Evolutionary conservation across 192 early-diverging fungal genomes (phyloP).

Genomic region (Lobosporangium transversale): DNA sequence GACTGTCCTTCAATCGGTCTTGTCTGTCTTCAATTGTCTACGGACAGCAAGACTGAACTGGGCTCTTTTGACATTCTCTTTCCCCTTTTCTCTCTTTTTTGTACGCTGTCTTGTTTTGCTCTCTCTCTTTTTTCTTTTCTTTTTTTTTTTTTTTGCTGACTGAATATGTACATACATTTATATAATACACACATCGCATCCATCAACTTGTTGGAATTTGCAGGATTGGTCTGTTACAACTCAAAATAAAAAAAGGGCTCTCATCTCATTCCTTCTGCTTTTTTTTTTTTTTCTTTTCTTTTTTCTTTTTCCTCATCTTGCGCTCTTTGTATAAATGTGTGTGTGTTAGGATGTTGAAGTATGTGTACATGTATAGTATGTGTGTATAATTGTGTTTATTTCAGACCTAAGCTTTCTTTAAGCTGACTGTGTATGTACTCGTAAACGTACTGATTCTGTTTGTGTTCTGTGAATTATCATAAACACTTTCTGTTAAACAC

Average conservation of each 20-base stretch:
- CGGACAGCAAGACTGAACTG: too few species aligned
- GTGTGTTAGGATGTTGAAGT: not conserved
- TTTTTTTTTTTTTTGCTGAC: not conserved
- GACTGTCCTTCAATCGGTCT: too few species aligned
- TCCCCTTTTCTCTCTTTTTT: not conserved
- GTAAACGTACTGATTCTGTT: too few species aligned
- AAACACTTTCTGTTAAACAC: too few species aligned
- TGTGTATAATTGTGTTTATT: not conserved
- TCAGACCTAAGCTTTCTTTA: too few species aligned
- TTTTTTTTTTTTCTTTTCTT: not conserved
- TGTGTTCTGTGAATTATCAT: too few species aligned
- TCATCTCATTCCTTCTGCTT: not conserved
- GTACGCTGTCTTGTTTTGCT: not conserved
- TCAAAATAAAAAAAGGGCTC: too few species aligned
- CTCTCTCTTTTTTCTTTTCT: not conserved
- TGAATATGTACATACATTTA: not conserved
- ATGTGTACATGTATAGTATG: too few species aligned
- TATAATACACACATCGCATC: too few species aligned
- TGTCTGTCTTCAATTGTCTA: too few species aligned
- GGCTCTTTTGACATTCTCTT: constrained; percentile 1
- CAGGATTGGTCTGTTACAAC: not conserved
- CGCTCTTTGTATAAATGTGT: not conserved
- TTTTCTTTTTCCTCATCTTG: not conserved
- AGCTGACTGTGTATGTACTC: too few species aligned
- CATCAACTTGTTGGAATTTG: too few species aligned